Evolutionary conservation across 1,284 basidiomycete species (phyloP), one percentile per base, ranked within the genome.

Genomic region (Microstroma glucosiphilum): DNA sequence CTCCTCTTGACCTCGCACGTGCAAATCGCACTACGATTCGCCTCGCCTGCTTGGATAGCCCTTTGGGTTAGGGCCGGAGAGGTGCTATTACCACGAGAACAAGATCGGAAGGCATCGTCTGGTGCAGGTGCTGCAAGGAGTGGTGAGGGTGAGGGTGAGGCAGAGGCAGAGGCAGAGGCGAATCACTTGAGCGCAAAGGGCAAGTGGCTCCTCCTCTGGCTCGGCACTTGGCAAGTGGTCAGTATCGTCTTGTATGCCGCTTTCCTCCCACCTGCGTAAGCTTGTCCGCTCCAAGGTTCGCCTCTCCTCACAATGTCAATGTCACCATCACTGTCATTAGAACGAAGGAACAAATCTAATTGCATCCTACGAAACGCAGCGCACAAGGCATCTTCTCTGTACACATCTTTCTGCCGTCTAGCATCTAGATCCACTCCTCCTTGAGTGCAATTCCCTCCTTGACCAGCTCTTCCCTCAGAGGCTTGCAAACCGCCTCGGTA

Each of bases 221-320:
- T 86, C 56, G 77, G 88, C 0, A 67, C 88, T 0, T 96, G 92
- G 91, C 87, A 88, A 1, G 78, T 82, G 0, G 75, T 87, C 4
- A 87, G 87, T 4, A 79, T 88, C n/a, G 84, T 92, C 6, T 82
- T 94, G 1, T 96, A 92, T 90, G 84, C 83, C 0, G 85, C 86
- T 1, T 94, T 93, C 76, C 84, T 94, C 54, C 93, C 94, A 0
- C 94, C 94, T 15, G 93, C 93, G 0, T 96, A 80, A 60, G 23
- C n/a, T 19, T 6, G 4, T 19, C 6, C 3, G 37, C 23, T 19
- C n/a, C 17, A 19, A 19, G n/a, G 17, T 7, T 48, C 12, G n/a
- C n/a, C n/a, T n/a, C n/a, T 48, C 12, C 46, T 48, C 46, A 48
- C 46, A 23, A 48, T 48, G 6, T n/a, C n/a, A 23, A 4, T 48